These are phyloP conservation scores for Chalciporus sp. DNA, from an alignment of 1,284 basidiomycete genomes.

Conservation along the genomic window DNA sequence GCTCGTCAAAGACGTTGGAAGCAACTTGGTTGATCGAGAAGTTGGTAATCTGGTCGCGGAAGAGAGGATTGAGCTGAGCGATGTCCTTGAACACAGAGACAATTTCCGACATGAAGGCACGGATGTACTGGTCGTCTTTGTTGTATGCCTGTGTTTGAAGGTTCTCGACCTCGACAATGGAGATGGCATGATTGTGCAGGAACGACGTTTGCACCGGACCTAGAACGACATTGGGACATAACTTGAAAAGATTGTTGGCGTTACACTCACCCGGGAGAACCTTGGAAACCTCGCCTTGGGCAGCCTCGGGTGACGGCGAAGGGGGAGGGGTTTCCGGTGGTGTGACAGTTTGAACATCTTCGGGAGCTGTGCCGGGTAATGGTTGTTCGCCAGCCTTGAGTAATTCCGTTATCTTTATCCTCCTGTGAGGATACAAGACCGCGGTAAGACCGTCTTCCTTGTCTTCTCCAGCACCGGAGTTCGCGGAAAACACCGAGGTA, in stretches of 20 bases:
- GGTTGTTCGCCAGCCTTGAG: constrained; percentile 62
- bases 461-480: constrained; percentile 59
- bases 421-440: constrained; percentile 92
- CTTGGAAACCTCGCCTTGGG: constrained; percentile 17
- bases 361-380: constrained; percentile 49
- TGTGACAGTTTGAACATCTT: constrained; percentile 48
- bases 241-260: no score
- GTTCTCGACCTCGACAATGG: constrained; percentile 91
- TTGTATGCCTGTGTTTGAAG: constrained; percentile 82
- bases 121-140: constrained; percentile 92
- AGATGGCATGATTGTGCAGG: constrained; percentile 87
- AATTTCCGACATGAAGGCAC: constrained; percentile 96
- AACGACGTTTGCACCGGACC: constrained; percentile 85
- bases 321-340: constrained; percentile 54
- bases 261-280: constrained; percentile 19
- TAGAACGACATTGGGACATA: constrained; percentile 15
- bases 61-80: constrained; percentile 94
- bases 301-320: constrained; percentile 39
- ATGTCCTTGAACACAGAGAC: constrained; percentile 99
- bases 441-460: constrained; percentile 90
- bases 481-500: constrained; percentile 88
- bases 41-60: constrained; percentile 98
- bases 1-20: constrained; percentile 98
- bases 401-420: constrained; percentile 90
- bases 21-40: constrained; percentile 96